Evolutionary conservation across 257 asterid genomes (phyloP).

Genomic region (Solanum pimpinellifolium): DNA sequence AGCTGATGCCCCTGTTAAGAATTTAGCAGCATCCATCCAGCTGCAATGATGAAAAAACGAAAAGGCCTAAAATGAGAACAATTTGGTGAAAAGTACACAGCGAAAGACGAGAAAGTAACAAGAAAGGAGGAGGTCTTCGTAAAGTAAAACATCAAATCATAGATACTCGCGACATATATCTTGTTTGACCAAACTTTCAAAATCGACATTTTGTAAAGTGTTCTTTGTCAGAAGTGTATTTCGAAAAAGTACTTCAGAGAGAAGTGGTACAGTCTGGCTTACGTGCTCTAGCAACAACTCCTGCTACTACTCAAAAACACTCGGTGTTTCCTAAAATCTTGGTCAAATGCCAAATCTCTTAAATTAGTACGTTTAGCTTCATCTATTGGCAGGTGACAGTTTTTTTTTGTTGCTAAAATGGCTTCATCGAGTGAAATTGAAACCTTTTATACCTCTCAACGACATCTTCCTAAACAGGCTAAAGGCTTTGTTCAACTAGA

Average conservation of each 20-base stretch:
- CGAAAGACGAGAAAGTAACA: not conserved
- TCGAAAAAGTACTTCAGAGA: not conserved
- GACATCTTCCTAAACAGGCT: not conserved
- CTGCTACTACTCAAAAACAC: not conserved
- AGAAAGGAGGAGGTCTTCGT: not conserved
- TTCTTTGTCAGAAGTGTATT: not conserved
- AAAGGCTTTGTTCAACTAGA: not conserved
- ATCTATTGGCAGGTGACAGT: not conserved
- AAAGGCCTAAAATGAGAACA: not conserved
- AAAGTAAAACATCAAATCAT: not conserved
- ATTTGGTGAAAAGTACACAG: not conserved
- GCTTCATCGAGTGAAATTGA: not conserved
- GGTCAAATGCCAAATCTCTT: not conserved
- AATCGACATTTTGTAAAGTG: not conserved
- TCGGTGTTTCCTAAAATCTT: not conserved
- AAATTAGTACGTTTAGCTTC: not conserved
- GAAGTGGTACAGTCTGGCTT: not conserved
- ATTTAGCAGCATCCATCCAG: slow-evolving; percentile 93
- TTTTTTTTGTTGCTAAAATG: not conserved
- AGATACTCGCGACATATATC: not conserved
- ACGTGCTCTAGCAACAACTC: not conserved
- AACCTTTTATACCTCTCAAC: not conserved
- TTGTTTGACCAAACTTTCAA: not conserved
- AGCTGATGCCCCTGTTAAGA: slow-evolving; percentile 90
- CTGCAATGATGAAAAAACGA: slow-evolving; percentile 12